phyloP scores from a whole-genome alignment of 768 basidiomycete species.

The Arthromyces matolae region DNA sequence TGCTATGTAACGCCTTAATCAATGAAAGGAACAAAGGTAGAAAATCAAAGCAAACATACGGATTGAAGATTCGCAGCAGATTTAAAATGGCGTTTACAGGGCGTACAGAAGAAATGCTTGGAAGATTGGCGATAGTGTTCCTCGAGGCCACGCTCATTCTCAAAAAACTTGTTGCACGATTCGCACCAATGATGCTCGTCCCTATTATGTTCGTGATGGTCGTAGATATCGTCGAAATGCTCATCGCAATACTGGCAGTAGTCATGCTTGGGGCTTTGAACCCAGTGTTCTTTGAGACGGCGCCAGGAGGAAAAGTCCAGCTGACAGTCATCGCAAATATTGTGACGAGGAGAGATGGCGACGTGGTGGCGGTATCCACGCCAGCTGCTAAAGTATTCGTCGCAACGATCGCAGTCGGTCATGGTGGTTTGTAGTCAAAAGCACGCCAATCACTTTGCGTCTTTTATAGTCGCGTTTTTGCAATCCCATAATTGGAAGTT shows the following conservation, averaged over 20 bases:
- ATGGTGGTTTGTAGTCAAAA: too few species aligned
- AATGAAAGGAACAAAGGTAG: neutral
- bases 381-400: conserved; percentile 29
- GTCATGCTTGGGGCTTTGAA: conserved; percentile 43
- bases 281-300: conserved; percentile 48
- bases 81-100: conserved; percentile 42
- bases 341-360: conserved; percentile 33
- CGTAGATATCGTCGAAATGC: conserved; percentile 33
- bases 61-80: conserved; percentile 33
- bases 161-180: conserved; percentile 40
- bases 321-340: conserved; percentile 43
- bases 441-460: too few species aligned
- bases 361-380: conserved; percentile 33
- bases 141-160: conserved; percentile 32
- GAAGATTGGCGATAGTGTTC: conserved; percentile 48
- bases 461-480: too few species aligned
- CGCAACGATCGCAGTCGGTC: conserved; percentile 36
- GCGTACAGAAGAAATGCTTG: conserved; percentile 39
- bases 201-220: conserved; percentile 39
- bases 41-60: conserved; percentile 9
- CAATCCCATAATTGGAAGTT: too few species aligned
- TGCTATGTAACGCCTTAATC: conserved; percentile 30
- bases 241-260: conserved; percentile 52
- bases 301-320: conserved; percentile 38
- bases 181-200: conserved; percentile 40